Base-by-base conservation (phyloP, 2,329 filamentous ascomycete genomes). In the Stemphylium lycopersici region DNA sequence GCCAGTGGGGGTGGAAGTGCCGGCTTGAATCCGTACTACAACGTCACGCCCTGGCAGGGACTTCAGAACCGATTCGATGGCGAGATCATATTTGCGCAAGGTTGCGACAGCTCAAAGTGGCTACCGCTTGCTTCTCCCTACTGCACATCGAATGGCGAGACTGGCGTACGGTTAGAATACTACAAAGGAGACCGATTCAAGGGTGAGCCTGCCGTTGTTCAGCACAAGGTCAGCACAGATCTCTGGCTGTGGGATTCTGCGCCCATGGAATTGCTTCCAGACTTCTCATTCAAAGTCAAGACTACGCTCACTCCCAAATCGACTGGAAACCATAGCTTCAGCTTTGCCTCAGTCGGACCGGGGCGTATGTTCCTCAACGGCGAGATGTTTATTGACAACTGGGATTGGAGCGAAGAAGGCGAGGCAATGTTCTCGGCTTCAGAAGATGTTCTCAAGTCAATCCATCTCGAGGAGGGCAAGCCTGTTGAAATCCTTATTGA, bases 371-470 rank as follows among this genome's bases (percentile, higher is more conserved):
- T 82, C 59, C 73, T 89, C 43, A 76, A 89, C 51, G 85, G 83
- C 4, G 77, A 83, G 59, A 67, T 87, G 12, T 80, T 83, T 15
- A 81, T 88, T 38, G 85, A 89, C 60, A 80, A 88, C 2, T 89
- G 86, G 87, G 78, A 89, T 61, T 89, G 86, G 87, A 87, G 82
- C 0, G 85, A 88, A 57, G 83, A 87, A 60, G 86, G 87, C 18
- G 86, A 89, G 70, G 86, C 87, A 24, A 89, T 89, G 87, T 89
- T 89, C 63, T 86, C 87, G 34, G 86, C 85, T 12, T 89, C 86
- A 0, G 75, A 86, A 49, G 87, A 89, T 64, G 83, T 87, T 48
- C 78, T 88, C 24, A 83, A 87, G 46, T 81, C 86, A 0, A 78
- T 87, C 7, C 77, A 83, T 15, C 84, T 89, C 73, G 78, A 84